phyloP scores from a whole-genome alignment of 805 yeast species.

The Lipomyces orientalis region DNA sequence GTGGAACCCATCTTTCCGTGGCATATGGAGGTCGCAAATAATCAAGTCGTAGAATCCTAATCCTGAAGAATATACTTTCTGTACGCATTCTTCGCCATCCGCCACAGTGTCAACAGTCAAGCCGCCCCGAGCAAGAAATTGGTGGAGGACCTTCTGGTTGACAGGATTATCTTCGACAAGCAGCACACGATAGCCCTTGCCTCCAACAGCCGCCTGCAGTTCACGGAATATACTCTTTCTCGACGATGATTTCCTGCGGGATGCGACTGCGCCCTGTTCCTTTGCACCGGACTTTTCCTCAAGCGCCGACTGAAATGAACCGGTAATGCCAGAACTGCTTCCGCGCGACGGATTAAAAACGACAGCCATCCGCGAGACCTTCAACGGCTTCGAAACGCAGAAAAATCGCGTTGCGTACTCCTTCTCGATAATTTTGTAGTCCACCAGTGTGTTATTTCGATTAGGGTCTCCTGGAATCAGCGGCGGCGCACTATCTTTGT shows the following conservation, averaged over 20 bases:
- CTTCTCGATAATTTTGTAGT: slow-evolving; percentile 24
- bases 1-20: slow-evolving; percentile 46
- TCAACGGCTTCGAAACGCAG: slow-evolving; percentile 36
- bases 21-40: slow-evolving; percentile 47
- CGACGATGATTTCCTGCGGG: background rate
- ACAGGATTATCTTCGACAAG: slow-evolving; percentile 93
- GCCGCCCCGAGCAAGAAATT: slow-evolving; percentile 44
- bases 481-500: background rate
- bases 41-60: slow-evolving; percentile 41
- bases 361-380: slow-evolving; percentile 28
- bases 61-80: slow-evolving; percentile 35
- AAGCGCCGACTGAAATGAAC: background rate
- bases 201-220: slow-evolving; percentile 30
- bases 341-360: slow-evolving; percentile 18
- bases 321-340: background rate
- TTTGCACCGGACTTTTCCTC: background rate
- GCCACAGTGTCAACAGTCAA: slow-evolving; percentile 42
- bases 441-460: slow-evolving; percentile 6
- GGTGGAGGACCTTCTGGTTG: slow-evolving; percentile 83
- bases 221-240: slow-evolving; percentile 38
- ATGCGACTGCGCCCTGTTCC: background rate
- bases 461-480: background rate
- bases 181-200: slow-evolving; percentile 51
- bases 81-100: slow-evolving; percentile 45
- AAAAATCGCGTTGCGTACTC: slow-evolving; percentile 28